These are phyloP conservation scores for Xylaria digitata DNA, from an alignment of 2,329 filamentous ascomycete genomes.

Conservation along the genomic window DNA sequence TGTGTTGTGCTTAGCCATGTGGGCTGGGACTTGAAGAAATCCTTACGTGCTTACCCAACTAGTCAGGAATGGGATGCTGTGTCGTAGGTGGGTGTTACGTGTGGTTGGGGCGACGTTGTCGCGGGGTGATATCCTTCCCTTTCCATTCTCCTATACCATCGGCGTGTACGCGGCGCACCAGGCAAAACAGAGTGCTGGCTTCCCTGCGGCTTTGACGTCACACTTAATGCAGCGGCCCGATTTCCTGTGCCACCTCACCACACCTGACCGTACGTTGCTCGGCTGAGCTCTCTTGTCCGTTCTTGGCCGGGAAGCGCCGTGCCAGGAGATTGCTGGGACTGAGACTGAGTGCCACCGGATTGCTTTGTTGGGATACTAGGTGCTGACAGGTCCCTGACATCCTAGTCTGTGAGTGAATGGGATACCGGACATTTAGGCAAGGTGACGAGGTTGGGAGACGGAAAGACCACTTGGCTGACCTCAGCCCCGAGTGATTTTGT, in stretches of 20 bases:
- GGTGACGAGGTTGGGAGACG: not conserved
- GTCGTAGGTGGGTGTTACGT: conserved; percentile 18
- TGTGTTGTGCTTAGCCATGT: conserved; percentile 9
- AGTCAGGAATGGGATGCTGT: not conserved
- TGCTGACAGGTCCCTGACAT: not conserved
- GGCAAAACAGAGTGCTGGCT: conserved; percentile 11
- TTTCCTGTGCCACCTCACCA: conserved; percentile 13
- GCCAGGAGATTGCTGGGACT: not conserved
- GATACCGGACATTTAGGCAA: not conserved
- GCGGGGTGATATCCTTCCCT: not conserved
- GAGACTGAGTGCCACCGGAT: not conserved
- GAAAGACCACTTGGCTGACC: not conserved
- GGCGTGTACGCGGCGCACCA: conserved; percentile 3
- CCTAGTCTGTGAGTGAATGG: conserved; percentile 4
- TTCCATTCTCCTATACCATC: not conserved
- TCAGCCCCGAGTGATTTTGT: not conserved
- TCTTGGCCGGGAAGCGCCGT: conserved; percentile 11
- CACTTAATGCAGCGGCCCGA: conserved; percentile 36
- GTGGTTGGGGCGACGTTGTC: conserved; percentile 13
- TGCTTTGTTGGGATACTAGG: conserved; percentile 6
- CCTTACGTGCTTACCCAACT: not conserved
- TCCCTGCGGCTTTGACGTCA: conserved; percentile 18
- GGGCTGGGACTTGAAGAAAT: not conserved
- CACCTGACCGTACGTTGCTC: conserved; percentile 18
- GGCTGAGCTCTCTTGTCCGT: conserved; percentile 12